These are phyloP conservation scores for Zygotorulaspora chibaensis DNA, from an alignment of 805 yeast species.

Conservation along the genomic window DNA sequence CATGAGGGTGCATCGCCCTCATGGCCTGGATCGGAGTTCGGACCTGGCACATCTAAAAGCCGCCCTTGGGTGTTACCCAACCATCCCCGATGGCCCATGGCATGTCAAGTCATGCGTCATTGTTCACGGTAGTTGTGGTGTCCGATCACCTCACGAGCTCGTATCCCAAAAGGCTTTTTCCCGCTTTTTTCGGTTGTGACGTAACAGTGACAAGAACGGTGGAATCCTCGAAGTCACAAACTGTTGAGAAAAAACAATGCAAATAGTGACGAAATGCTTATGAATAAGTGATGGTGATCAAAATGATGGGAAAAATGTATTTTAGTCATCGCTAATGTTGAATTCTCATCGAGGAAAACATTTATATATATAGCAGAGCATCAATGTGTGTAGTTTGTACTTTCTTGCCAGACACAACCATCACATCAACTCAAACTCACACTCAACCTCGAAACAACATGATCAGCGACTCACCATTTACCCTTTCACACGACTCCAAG, in stretches of 20 bases:
- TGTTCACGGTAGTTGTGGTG: no score
- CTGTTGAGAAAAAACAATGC: slow-evolving; percentile 1
- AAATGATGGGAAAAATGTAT: neutral
- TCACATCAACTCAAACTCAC: neutral
- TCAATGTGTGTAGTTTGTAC: neutral
- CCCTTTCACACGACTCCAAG: slow-evolving; percentile 29
- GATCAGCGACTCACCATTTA: slow-evolving; percentile 23
- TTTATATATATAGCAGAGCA: neutral
- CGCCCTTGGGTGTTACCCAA: no score
- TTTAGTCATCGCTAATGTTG: neutral
- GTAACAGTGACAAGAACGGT: no score
- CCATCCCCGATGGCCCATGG: no score
- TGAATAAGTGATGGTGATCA: neutral
- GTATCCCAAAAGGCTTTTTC: neutral
- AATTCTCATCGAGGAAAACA: neutral
- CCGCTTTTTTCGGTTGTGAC: neutral
- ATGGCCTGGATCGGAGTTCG: no score
- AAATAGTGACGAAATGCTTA: slow-evolving; percentile 5
- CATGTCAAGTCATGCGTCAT: no score
- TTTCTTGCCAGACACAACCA: neutral
- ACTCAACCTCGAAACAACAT: slow-evolving; percentile 5
- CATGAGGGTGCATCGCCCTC: no score
- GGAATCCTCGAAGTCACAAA: neutral
- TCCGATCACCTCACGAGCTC: neutral
- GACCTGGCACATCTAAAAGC: no score